phyloP scores from a whole-genome alignment of 1,139 yeast species.

The Pichia sp. region DNA sequence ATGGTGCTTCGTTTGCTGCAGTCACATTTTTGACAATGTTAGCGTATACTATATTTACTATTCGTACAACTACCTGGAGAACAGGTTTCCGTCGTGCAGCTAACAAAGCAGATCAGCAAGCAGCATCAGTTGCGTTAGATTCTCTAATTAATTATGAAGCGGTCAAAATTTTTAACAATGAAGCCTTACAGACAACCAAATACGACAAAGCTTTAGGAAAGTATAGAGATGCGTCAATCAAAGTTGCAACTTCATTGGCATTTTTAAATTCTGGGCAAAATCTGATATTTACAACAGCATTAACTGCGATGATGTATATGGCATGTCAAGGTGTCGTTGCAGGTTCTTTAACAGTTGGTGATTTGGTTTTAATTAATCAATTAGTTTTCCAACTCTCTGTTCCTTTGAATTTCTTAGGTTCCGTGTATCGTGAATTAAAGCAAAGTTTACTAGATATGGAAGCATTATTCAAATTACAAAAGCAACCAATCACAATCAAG shows the following conservation, averaged over 20 bases:
- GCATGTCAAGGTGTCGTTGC: conserved; percentile 90
- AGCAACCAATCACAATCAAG: conserved; percentile 59
- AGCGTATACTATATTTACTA: conserved; percentile 80
- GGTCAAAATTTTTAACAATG: conserved; percentile 91
- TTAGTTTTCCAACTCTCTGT: conserved; percentile 92
- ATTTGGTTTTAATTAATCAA: conserved; percentile 91
- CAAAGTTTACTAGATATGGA: conserved; percentile 94
- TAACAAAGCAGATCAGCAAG: conserved; percentile 88
- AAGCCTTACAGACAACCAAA: conserved; percentile 66
- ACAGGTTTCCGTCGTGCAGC: conserved; percentile 87
- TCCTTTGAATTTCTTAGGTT: conserved; percentile 88
- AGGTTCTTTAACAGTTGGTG: conserved; percentile 87
- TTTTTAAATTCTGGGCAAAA: conserved; percentile 90
- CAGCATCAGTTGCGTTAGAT: conserved; percentile 91
- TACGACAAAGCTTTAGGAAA: conserved; percentile 70
- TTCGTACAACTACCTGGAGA: conserved; percentile 93
- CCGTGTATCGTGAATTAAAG: conserved; percentile 89
- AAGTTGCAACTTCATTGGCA: conserved; percentile 89
- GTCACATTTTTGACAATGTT: conserved; percentile 85
- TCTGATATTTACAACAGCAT: conserved; percentile 80
- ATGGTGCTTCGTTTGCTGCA: conserved; percentile 83
- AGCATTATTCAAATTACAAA: conserved; percentile 74
- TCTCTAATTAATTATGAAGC: conserved; percentile 91
- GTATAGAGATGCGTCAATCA: conserved; percentile 77
- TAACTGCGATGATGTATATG: conserved; percentile 98